Base-by-base conservation (phyloP, 2,329 filamentous ascomycete species). In the Hymenoscyphus salicellus region DNA sequence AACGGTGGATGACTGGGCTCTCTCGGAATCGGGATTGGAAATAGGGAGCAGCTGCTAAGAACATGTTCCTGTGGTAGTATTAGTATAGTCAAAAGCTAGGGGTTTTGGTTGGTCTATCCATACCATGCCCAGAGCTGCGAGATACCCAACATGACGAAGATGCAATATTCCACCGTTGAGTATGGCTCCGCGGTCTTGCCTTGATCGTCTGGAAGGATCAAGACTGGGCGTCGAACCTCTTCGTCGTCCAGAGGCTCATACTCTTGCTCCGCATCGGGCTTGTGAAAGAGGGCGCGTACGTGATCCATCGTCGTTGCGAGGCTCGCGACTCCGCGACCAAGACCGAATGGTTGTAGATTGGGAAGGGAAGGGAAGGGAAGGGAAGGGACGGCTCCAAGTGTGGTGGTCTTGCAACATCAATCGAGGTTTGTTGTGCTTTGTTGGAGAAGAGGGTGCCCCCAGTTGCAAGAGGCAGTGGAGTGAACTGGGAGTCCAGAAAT, bases 61-160 rank as follows among this genome's bases (percentile, higher is more conserved):
- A 97, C 94, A 97, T 97, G 81, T 98, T 98, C 92, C 92, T 94
- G 70, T 17, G n/a, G n/a, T 23, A 14, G 26, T 16, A 55, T 71
- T 59, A 70, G 66, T 23, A 58, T 41, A 6, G 28, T 30, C n/a
- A n/a, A n/a, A n/a, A n/a, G n/a, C n/a, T n/a, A n/a, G n/a, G n/a
- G n/a, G n/a, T n/a, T n/a, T n/a, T n/a, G n/a, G n/a, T n/a, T n/a
- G n/a, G n/a, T n/a, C n/a, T n/a, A 38, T 38, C 16, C 85, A 71
- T 85, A 96, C 94, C 94, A 98, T 63, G 94, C 93, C 94, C 94
- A 98, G 55, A 98, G 83, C 95, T 98, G 98, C 61, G 93, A 91
- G 63, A 97, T 83, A 60, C 95, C 95, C 30, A 98, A 81, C 60
- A 97, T 80, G 63, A 90, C 81, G 77, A 98, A 98, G 74, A 97